Conservation (phyloP, 805 yeast species). For the Saturnispora serradocipensis region DNA sequence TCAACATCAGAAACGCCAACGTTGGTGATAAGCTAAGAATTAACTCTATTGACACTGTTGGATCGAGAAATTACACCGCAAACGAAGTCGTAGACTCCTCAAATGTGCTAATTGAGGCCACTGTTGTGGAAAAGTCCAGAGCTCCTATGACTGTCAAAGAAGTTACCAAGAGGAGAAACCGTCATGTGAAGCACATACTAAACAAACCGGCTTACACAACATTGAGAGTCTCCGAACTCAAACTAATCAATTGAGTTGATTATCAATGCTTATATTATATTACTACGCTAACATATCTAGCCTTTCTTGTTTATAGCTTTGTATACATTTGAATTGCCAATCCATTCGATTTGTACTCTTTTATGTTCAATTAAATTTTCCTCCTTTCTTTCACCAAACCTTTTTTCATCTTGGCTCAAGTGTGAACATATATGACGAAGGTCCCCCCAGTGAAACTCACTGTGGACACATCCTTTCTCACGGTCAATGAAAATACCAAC, state of each 20-base stretch:
- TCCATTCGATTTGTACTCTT: not conserved
- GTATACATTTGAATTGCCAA: not conserved
- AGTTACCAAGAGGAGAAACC: conserved; percentile 70
- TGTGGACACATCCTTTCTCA: conserved; percentile 3
- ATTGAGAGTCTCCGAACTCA: conserved; percentile 56
- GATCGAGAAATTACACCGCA: conserved; percentile 74
- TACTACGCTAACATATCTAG: not conserved
- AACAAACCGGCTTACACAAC: conserved; percentile 70
- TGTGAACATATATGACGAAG: conserved; percentile 1
- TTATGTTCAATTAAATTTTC: not conserved
- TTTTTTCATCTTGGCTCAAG: not conserved
- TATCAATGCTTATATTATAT: not conserved
- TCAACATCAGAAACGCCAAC: conserved; percentile 59
- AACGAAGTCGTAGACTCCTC: conserved; percentile 47
- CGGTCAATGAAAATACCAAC: not conserved
- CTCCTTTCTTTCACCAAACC: not conserved
- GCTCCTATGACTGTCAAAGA: conserved; percentile 66
- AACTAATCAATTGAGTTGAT: not conserved
- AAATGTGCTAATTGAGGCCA: conserved; percentile 56
- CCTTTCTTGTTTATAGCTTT: not conserved
- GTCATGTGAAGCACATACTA: conserved; percentile 58
- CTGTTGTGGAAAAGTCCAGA: conserved; percentile 79
- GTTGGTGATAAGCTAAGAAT: conserved; percentile 78
- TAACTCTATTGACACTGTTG: conserved; percentile 70
- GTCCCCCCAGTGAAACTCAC: conserved; percentile 3